These are phyloP conservation scores for Kluyveromyces nonfermentans DNA, from an alignment of 805 yeast genomes.

Conservation along the genomic window DNA sequence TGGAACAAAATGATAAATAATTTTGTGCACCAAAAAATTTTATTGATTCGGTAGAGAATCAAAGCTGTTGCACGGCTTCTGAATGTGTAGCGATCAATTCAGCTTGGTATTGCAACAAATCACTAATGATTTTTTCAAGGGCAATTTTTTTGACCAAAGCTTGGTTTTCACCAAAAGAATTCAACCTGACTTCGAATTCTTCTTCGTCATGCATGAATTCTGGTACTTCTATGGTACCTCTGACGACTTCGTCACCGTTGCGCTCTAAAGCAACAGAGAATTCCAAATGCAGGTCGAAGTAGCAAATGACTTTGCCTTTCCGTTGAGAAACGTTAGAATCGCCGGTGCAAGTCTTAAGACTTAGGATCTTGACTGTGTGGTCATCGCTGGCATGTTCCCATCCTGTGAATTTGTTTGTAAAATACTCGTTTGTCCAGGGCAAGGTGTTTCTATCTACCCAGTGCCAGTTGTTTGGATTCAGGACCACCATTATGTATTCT, in stretches of 20 bases:
- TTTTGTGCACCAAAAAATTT: too few relatives aligned
- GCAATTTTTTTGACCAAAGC: slow-evolving; percentile 36
- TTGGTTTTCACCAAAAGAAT: slow-evolving; percentile 30
- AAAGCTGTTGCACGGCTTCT: slow-evolving; percentile 46
- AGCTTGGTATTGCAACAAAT: slow-evolving; percentile 49
- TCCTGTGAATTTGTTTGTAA: slow-evolving; percentile 31
- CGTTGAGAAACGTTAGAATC: slow-evolving; percentile 81
- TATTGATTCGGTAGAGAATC: too few relatives aligned
- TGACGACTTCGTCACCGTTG: slow-evolving; percentile 29
- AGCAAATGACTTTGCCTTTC: slow-evolving; percentile 71
- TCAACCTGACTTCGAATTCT: slow-evolving; percentile 51
- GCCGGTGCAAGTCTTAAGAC: slow-evolving; percentile 42
- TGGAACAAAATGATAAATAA: not conserved
- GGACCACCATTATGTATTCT: slow-evolving; percentile 43
- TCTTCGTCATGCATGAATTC: slow-evolving; percentile 75
- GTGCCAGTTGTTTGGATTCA: slow-evolving; percentile 71
- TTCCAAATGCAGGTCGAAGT: slow-evolving; percentile 53
- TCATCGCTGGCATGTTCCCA: slow-evolving; percentile 14
- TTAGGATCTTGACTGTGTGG: slow-evolving; percentile 25
- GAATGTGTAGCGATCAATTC: slow-evolving; percentile 57
- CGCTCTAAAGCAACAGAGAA: slow-evolving; percentile 35
- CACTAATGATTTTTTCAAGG: slow-evolving; percentile 41
- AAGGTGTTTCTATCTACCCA: slow-evolving; percentile 64
- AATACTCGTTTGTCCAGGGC: slow-evolving; percentile 51
- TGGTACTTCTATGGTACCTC: slow-evolving; percentile 42